Evolutionary conservation across 345 rosid species (phyloP), one percentile per base, ranked within the genome.

Genomic region (Mangifera indica): DNA sequence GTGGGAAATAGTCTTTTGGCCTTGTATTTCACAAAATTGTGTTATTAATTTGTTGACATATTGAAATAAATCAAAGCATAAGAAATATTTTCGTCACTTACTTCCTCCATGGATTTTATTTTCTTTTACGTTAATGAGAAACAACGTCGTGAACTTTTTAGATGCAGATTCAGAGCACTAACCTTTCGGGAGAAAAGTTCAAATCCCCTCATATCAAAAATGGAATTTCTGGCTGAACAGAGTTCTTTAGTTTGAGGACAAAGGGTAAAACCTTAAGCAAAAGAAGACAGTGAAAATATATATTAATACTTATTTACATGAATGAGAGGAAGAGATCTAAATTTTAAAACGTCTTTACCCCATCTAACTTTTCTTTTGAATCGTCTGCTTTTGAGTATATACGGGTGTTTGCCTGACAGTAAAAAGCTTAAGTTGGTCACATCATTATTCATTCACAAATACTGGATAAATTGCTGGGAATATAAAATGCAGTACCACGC

Each of bases 141-240:
- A 60, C 21, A 70, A 57, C 26, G 2, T 32, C 24, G 15, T 2
- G 32, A 61, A 15, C 52, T 0, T 26, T 71, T 5, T 57, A 37
- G 14, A 12, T 26, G 34, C 37, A 62, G 25, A 42, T 46, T 34
- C 48, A 63, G 72, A 42, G 46, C 37, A 76, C 75, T 53, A 60
- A 84, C 85, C 85, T 84, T 72, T 26, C 77, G 3, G 87, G 85
- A 66, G 32, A 25, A 24, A 79, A 77, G 67, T 84, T 77, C 71
- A 84, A 75, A 34, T 34, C 37, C 2, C 37, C 37, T 51, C 85
- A 81, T 26, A 81, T n/a, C 60, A 84, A 42, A 32, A 81, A 29
- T 25, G 85, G 87, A 70, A 81, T 65, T 68, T 77, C 26, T 69
- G 78, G 63, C 68, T 73, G 68, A 22, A 74, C 72, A 62, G 79